Conservation (phyloP, 192 early-diverging fungal species). For the Gonapodya sp. region DNA sequence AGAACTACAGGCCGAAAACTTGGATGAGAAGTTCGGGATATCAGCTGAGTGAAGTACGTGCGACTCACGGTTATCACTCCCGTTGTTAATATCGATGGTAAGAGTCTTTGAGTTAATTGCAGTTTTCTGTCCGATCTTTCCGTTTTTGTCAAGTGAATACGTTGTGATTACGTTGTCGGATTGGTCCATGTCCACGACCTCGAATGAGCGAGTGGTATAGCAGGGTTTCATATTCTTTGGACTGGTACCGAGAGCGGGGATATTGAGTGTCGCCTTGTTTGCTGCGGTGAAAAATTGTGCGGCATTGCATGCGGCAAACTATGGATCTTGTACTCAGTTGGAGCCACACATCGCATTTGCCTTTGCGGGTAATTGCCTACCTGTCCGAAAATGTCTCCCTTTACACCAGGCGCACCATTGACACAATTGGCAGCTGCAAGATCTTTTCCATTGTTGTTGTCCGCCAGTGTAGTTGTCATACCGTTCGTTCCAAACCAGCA, state of each 20-base stretch:
- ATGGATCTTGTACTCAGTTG: too few relatives aligned
- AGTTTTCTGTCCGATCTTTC: constrained; percentile 28
- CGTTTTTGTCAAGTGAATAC: constrained; percentile 16
- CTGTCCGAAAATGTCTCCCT: constrained; percentile 23
- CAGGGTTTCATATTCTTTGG: constrained; percentile 21
- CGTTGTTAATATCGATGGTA: constrained; percentile 24
- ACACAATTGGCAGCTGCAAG: constrained; percentile 24
- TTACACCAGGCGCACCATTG: constrained; percentile 14
- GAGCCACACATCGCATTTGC: too few relatives aligned
- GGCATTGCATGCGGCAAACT: constrained; percentile 33
- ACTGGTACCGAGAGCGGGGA: constrained; percentile 22
- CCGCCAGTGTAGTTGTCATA: constrained; percentile 20
- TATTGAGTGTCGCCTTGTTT: constrained; percentile 11
- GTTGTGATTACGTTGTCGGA: constrained; percentile 30
- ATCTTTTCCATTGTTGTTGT: constrained; percentile 21
- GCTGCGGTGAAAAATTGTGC: constrained; percentile 22
- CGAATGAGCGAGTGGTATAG: constrained; percentile 27
- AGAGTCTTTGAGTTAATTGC: constrained; percentile 21
- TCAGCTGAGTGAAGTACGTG: background rate
- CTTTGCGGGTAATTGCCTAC: too few relatives aligned
- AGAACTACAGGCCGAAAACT: too few relatives aligned
- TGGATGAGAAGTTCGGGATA: too few relatives aligned
- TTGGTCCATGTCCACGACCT: constrained; percentile 27
- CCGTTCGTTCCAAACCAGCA: constrained; percentile 33
- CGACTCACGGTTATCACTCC: constrained; percentile 23